Conservation (phyloP, 495 filamentous ascomycete species). For the Lepidopterella palustris region DNA sequence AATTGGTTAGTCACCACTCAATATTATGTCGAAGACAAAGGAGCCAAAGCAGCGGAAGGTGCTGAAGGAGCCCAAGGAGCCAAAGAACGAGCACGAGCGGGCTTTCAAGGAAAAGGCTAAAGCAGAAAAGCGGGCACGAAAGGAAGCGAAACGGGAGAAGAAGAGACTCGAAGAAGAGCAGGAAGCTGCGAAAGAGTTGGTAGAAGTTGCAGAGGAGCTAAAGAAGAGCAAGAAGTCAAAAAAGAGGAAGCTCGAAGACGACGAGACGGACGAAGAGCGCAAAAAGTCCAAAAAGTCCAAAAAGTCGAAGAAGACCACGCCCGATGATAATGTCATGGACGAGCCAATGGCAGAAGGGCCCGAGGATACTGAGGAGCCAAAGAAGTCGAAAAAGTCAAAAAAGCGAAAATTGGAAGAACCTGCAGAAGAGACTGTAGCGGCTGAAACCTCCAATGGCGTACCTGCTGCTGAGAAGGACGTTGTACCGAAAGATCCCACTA, state of each 20-base stretch:
- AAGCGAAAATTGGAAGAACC: slow-evolving; percentile 2
- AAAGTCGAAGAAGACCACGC: neutral
- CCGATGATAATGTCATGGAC: slow-evolving; percentile 16
- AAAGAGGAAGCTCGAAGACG: slow-evolving; percentile 28
- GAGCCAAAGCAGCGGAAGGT: too few species aligned
- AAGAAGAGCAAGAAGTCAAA: slow-evolving; percentile 22
- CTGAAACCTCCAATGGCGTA: neutral
- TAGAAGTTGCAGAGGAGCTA: neutral
- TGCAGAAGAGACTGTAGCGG: neutral
- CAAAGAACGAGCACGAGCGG: neutral
- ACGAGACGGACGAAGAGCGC: slow-evolving; percentile 18
- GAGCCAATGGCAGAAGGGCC: neutral
- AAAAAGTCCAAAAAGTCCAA: slow-evolving; percentile 19
- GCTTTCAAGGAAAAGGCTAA: neutral
- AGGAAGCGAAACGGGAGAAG: slow-evolving; percentile 5
- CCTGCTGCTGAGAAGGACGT: neutral
- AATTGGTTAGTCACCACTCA: too few species aligned
- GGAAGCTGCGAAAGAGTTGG: neutral
- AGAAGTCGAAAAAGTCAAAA: slow-evolving; percentile 24
- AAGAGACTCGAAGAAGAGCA: neutral
- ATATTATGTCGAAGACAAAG: too few species aligned
- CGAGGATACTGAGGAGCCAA: slow-evolving; percentile 4
- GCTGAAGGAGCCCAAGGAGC: slow-evolving; percentile 13
- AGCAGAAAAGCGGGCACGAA: slow-evolving; percentile 3
- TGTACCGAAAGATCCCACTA: neutral